Percentiles rank a stretch among this genome's conserved stretches.
phyloP scores from a whole-genome alignment of 768 basidiomycete genomes.

The Lyophyllum shimeji region DNA sequence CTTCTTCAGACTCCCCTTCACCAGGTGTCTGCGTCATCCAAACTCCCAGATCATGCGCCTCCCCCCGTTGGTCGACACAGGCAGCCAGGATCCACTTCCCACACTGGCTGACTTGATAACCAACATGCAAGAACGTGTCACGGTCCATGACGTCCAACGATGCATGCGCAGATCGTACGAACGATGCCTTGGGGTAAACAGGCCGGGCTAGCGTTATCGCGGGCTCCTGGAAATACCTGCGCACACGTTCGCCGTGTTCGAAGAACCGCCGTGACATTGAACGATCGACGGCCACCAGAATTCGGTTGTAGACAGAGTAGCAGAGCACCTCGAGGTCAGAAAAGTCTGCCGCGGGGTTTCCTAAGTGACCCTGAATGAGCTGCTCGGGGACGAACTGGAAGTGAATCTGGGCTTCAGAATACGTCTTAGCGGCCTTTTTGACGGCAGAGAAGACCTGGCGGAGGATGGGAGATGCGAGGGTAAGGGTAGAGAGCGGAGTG shows the following conservation, averaged over 20 bases:
- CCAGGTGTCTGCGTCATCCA: conserved; percentile 57
- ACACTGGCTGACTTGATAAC: conserved; percentile 63
- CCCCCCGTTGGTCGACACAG: conserved; percentile 77
- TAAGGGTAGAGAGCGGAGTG: conserved; percentile 58
- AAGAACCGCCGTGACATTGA: conserved; percentile 54
- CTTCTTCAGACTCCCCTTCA: conserved; percentile 19
- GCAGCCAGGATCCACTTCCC: conserved; percentile 78
- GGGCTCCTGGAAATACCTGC: conserved; percentile 62
- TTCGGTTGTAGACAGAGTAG: conserved; percentile 70
- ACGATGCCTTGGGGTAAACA: conserved; percentile 35
- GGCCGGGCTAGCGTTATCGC: conserved; percentile 62
- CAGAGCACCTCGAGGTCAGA: conserved; percentile 52
- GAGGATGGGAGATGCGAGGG: conserved; percentile 63
- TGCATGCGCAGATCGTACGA: conserved; percentile 32
- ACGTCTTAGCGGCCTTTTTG: conserved; percentile 52
- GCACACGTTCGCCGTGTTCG: conserved; percentile 35
- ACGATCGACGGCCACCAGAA: conserved; percentile 60
- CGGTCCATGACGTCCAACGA: conserved; percentile 45
- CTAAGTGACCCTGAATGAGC: conserved; percentile 47
- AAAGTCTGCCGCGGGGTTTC: conserved; percentile 39
- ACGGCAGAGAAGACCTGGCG: conserved; percentile 67
- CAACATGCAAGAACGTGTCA: conserved; percentile 69
- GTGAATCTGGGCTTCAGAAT: conserved; percentile 50
- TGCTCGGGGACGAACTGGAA: conserved; percentile 77
- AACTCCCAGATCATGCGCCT: conserved; percentile 66